Evolutionary conservation across 2,329 filamentous ascomycete species (phyloP).

Genomic region (Xylaria sp.): DNA sequence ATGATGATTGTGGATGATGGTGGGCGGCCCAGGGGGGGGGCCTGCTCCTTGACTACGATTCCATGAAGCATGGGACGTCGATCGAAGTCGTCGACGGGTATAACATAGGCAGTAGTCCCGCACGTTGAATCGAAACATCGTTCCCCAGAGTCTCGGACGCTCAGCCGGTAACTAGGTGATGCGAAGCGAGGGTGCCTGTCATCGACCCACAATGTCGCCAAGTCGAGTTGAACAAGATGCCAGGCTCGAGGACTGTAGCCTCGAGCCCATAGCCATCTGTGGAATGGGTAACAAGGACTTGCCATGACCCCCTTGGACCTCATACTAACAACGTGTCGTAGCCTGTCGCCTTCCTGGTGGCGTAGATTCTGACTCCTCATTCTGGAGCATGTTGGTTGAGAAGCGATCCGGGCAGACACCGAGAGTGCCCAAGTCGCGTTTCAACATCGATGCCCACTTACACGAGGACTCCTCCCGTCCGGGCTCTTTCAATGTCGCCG

Average conservation of each 20-base stretch:
- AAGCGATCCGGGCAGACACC: slow-evolving; percentile 18
- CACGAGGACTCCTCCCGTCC: slow-evolving; percentile 19
- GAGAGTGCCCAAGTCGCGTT: slow-evolving; percentile 17
- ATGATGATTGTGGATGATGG: no score
- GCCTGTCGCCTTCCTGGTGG: slow-evolving; percentile 23
- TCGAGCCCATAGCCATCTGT: slow-evolving; percentile 23
- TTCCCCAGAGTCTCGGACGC: neutral
- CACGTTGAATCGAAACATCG: neutral
- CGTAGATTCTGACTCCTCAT: slow-evolving; percentile 17
- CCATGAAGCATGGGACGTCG: no score
- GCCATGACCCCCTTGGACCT: neutral
- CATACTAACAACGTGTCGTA: slow-evolving; percentile 10
- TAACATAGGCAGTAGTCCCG: neutral
- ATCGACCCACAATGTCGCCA: slow-evolving; percentile 11
- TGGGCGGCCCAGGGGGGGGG: no score
- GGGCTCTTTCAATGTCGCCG: slow-evolving; percentile 20
- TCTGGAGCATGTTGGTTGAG: slow-evolving; percentile 22
- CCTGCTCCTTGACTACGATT: no score
- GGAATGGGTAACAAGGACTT: slow-evolving; percentile 16
- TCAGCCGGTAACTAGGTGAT: neutral
- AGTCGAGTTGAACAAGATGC: slow-evolving; percentile 13
- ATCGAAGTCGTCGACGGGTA: no score
- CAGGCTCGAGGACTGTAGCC: slow-evolving; percentile 5
- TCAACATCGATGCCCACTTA: slow-evolving; percentile 23
- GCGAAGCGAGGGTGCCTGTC: no score